Evolutionary conservation across 768 basidiomycete genomes (phyloP), one percentile per base, ranked within the genome.

Genomic region (Boletus rex-veris): DNA sequence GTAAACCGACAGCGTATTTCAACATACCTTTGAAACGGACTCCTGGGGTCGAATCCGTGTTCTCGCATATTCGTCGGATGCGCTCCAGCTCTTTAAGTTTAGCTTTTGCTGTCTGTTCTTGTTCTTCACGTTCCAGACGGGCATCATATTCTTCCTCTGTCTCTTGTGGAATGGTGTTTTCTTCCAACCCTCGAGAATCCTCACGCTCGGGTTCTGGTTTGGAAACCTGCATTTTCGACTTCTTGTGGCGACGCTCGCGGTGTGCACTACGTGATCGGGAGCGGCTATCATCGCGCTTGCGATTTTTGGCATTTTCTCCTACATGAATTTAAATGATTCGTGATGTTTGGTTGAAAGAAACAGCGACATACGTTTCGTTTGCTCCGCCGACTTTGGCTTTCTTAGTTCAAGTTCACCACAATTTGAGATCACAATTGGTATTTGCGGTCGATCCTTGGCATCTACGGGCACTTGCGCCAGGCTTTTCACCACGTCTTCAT

Each of bases 401-500:
- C 80, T 80, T 11, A 91, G 77, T 66, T 91, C 87, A 36, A 96
- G 82, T 65, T 96, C 93, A 11, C 93, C 93, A 50, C 89, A 92
- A 65, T 85, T 90, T 4, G 77, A 71, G 57, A 96, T 82, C 10
- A 80, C 71, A 11, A 95, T 82, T 2, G 86, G 84, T 1, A 76
- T 73, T 5, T 78, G 65, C 0, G 92, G 93, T 4, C 86, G 77
- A 63, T 92, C 84, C 67, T 89, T 90, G 37, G 77, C 81, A 64
- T 92, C 91, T 12, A 84, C 84, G 7, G 83, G 77, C 19, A 92
- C 75, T 41, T 82, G 75, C 3, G 79, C 79, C 28, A 94, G 76
- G 59, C 73, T 80, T 43, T 78, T 62, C 30, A 85, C 70, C 43
- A 92, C 80, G 4, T 80, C 76, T 8, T 82, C 77, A 57, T 78